Evolutionary conservation across 306 rosid species (phyloP).

Genomic region (Quercus alba): DNA sequence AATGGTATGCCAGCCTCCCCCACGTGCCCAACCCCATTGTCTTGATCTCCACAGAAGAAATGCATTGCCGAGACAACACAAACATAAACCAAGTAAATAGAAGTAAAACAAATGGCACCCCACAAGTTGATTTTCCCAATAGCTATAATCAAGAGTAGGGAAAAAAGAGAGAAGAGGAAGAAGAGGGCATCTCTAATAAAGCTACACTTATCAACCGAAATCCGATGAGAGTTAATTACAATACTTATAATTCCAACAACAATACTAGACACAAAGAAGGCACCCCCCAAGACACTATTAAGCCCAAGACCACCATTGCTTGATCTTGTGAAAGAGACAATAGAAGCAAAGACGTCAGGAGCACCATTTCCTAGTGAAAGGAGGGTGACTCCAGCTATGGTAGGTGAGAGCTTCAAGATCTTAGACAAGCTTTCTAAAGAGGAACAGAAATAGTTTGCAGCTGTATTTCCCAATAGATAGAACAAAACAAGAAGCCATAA

Average conservation of each 20-base stretch:
- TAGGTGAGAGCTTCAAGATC: conserved; percentile 63
- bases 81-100: conserved; percentile 64
- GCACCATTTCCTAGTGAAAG: conserved; percentile 93
- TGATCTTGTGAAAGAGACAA: conserved; percentile 59
- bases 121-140: conserved; percentile 50
- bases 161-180: conserved; percentile 52
- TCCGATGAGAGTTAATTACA: conserved; percentile 25
- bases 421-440: conserved; percentile 63
- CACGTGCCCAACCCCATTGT: not conserved
- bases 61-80: conserved; percentile 55
- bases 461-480: conserved; percentile 77
- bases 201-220: conserved; percentile 42
- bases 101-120: conserved; percentile 55
- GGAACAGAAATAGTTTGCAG: conserved; percentile 73
- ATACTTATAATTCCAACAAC: conserved; percentile 71
- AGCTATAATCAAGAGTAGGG: conserved; percentile 46
- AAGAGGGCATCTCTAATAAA: conserved; percentile 61
- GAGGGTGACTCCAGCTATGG: conserved; percentile 87
- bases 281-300: conserved; percentile 76
- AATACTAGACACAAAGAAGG: conserved; percentile 56
- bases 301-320: conserved; percentile 58
- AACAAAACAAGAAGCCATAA: conserved; percentile 73
- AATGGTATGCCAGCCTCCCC: conserved; percentile 33
- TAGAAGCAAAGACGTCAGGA: conserved; percentile 75
- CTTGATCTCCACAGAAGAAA: conserved; percentile 22